Conservation (phyloP, 2,329 filamentous ascomycete genomes). For the Pezicula neosporulosa region DNA sequence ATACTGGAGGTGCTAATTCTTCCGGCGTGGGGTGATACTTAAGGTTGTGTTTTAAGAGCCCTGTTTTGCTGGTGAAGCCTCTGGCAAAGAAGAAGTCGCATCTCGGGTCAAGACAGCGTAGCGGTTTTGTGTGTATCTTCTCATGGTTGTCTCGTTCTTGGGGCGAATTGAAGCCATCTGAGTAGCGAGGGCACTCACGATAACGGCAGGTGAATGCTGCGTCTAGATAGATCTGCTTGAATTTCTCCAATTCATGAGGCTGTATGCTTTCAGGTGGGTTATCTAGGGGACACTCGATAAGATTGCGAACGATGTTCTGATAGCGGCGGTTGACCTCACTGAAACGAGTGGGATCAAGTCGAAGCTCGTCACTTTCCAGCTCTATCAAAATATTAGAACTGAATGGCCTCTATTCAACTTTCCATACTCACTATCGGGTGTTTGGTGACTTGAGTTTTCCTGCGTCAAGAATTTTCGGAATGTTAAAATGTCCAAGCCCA, state of each 20-base stretch:
- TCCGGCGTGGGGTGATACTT: conserved; percentile 9
- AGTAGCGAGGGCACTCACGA: conserved; percentile 6
- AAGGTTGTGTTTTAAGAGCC: conserved; percentile 6
- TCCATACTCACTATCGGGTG: conserved; percentile 1
- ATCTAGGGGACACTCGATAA: not conserved
- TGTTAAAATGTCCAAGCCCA: conserved; percentile 9
- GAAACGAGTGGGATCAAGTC: conserved; percentile 10
- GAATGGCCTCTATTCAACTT: not conserved
- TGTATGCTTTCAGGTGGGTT: not conserved
- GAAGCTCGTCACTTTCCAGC: conserved; percentile 4
- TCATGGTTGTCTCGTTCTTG: conserved; percentile 7
- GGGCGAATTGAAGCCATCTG: conserved; percentile 5
- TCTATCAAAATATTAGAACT: not conserved
- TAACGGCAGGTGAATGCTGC: conserved; percentile 11
- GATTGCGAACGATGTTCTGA: conserved; percentile 4
- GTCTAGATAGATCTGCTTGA: conserved; percentile 5
- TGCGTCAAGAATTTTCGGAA: conserved; percentile 7
- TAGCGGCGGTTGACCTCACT: conserved; percentile 8
- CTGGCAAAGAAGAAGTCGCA: conserved; percentile 5
- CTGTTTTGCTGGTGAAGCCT: conserved; percentile 6
- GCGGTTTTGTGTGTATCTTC: conserved; percentile 5
- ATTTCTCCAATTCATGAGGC: conserved; percentile 1
- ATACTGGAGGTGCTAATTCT: conserved; percentile 4
- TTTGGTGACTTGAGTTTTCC: conserved; percentile 6
- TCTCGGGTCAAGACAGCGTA: conserved; percentile 6